Evolutionary conservation across 352 stramenopile genomes (phyloP).

Genomic region (Pythium folliculosum): DNA sequence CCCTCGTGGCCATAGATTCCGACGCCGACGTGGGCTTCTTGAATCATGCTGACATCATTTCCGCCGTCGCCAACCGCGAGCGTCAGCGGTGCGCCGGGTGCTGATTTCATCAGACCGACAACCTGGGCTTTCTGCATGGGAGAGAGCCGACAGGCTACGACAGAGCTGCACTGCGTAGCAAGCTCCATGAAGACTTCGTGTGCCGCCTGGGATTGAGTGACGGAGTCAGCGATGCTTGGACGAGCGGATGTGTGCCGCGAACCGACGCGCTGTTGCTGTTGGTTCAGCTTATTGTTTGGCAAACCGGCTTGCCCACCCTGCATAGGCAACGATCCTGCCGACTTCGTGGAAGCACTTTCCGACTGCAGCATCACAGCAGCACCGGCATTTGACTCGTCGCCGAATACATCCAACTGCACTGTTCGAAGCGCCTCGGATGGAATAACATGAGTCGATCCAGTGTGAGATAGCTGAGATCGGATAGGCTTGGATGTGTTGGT

Average conservation of each 20-base stretch:
- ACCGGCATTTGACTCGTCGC: slow-evolving; percentile 27
- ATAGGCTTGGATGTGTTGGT: slow-evolving; percentile 20
- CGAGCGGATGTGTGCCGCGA: slow-evolving; percentile 49
- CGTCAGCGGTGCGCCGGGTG: slow-evolving; percentile 74
- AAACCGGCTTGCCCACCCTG: not conserved
- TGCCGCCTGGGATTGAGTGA: slow-evolving; percentile 30
- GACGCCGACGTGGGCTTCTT: slow-evolving; percentile 98
- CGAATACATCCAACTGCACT: slow-evolving; percentile 31
- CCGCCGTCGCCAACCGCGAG: slow-evolving; percentile 98
- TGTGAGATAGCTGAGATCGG: slow-evolving; percentile 4
- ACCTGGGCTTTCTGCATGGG: slow-evolving; percentile 93
- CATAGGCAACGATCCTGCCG: slow-evolving; percentile 36
- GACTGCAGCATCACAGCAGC: slow-evolving; percentile 16
- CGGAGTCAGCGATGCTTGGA: slow-evolving; percentile 33
- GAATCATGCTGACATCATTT: slow-evolving; percentile 99
- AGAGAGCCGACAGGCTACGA: slow-evolving; percentile 87
- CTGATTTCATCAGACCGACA: slow-evolving; percentile 92
- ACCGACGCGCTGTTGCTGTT: slow-evolving; percentile 24
- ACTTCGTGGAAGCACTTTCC: slow-evolving; percentile 58
- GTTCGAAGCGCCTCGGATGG: slow-evolving; percentile 19
- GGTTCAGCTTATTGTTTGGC: not conserved
- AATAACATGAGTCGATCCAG: slow-evolving; percentile 12
- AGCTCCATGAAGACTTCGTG: slow-evolving; percentile 84
- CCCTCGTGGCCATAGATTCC: slow-evolving; percentile 98
- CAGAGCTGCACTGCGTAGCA: slow-evolving; percentile 80